These are phyloP conservation scores for Entoloma clypeatum DNA, from an alignment of 1,284 basidiomycete genomes.

Conservation along the genomic window DNA sequence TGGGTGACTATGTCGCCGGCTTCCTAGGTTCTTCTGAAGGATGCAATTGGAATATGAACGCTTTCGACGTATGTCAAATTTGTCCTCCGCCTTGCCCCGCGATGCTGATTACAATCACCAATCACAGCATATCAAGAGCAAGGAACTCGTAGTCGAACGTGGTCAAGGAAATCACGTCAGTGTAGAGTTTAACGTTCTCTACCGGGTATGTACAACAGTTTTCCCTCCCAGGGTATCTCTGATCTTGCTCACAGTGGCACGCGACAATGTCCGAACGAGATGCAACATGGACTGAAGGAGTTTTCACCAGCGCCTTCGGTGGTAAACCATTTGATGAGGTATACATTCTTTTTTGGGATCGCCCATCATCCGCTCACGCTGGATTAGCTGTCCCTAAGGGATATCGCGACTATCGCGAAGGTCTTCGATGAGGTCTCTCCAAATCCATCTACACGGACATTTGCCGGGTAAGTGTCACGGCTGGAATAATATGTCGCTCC, in stretches of 20 bases:
- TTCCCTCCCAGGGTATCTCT: background rate
- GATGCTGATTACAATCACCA: background rate
- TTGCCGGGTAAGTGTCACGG: slow-evolving; percentile 29
- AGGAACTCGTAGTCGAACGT: slow-evolving; percentile 30
- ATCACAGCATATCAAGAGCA: slow-evolving; percentile 29
- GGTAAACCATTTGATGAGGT: slow-evolving; percentile 29
- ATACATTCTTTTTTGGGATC: background rate
- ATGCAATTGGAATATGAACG: slow-evolving; percentile 37
- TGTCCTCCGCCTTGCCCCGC: no score
- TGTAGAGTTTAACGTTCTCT: slow-evolving; percentile 55
- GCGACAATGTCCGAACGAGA: slow-evolving; percentile 35
- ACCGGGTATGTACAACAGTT: slow-evolving; percentile 32
- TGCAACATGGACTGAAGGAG: slow-evolving; percentile 38
- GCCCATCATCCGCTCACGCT: slow-evolving; percentile 22
- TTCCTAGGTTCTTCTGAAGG: slow-evolving; percentile 43
- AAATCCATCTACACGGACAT: slow-evolving; percentile 33
- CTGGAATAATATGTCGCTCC: no score
- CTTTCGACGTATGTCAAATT: slow-evolving; percentile 31
- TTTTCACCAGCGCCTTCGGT: slow-evolving; percentile 32
- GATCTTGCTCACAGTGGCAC: slow-evolving; percentile 33
- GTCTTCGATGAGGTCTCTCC: slow-evolving; percentile 21
- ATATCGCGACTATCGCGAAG: slow-evolving; percentile 18
- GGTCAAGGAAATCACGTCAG: slow-evolving; percentile 47
- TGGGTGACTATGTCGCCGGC: slow-evolving; percentile 42
- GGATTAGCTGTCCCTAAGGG: slow-evolving; percentile 29